Evolutionary conservation across 2,329 filamentous ascomycete species (phyloP), one percentile per base, ranked within the genome.

Genomic region (Aspergillus latus): DNA sequence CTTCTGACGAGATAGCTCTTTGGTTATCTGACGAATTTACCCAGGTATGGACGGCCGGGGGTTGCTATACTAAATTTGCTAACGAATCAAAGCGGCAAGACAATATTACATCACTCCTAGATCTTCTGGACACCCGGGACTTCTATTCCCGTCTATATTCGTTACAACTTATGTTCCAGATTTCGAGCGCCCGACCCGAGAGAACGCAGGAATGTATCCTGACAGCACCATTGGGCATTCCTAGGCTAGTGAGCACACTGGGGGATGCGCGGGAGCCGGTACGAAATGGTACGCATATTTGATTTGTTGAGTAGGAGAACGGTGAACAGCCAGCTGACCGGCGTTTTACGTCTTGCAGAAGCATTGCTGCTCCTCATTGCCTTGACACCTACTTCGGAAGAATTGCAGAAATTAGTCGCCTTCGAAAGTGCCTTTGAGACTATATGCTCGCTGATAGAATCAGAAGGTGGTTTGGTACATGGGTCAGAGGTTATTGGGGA

Each of bases 1-100:
- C 93, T 52, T 96, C 93, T 11, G 93, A 97, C 62, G 94, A 99
- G 75, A 95, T 99, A 66, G 89, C 89, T 15, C 80, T 97, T 29
- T 99, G 94, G 92, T 82, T 99, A 57, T 94, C 94, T 52, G 94
- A 99, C 75, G 93, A 97, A 74, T 99, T 99, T 72, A 97, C 94
- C 34, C 92, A 96, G 80, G 85, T 87, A 79, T 62, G 76, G 8
- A 51, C 68, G 42, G 42, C 48, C 47, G 57, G 26, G 55, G 13
- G 45, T n/a, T 52, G 26, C 26, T 5, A 56, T 49, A 37, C 55
- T 45, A 30, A 15, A 60, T 40, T 54, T 70, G 72, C 81, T 84
- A 78, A 85, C 73, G 74, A 72, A 75, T 65, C 57, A 72, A 72
- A 87, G 83, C 87, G 90, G 61, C 92, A 97, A 84, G 93, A 97